These are phyloP conservation scores for Beauveria asiatica DNA, from an alignment of 2,329 filamentous ascomycete species.

Conservation along the genomic window DNA sequence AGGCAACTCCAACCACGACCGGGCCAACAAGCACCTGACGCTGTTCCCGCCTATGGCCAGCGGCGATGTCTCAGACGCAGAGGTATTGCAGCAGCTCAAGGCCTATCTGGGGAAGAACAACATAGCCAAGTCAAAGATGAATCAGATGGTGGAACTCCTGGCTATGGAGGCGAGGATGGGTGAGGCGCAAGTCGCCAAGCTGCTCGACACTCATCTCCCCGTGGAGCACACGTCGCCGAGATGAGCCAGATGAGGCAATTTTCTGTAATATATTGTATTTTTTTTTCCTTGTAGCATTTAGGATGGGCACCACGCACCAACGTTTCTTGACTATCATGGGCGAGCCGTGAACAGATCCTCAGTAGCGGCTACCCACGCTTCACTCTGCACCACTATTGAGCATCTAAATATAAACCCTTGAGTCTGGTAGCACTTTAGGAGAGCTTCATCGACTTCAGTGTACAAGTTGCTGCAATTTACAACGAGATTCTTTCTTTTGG, in stretches of 20 bases:
- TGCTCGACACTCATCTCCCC: slow-evolving; percentile 1
- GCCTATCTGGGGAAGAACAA: slow-evolving; percentile 15
- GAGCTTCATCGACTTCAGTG: no score
- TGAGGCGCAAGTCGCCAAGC: slow-evolving; percentile 14
- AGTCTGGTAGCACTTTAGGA: no score
- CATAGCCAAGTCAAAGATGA: slow-evolving; percentile 22
- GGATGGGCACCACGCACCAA: no score
- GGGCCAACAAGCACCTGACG: slow-evolving; percentile 29
- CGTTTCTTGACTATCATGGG: no score
- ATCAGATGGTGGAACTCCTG: slow-evolving; percentile 19
- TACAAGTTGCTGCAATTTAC: no score
- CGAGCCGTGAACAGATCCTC: no score
- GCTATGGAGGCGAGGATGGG: slow-evolving; percentile 23
- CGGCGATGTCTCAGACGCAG: slow-evolving; percentile 18
- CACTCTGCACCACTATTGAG: no score
- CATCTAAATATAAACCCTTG: no score
- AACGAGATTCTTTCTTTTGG: no score
- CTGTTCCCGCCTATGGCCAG: slow-evolving; percentile 42
- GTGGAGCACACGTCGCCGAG: not conserved
- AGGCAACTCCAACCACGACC: slow-evolving; percentile 18
- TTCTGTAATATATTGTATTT: slow-evolving; percentile 1
- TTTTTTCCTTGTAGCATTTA: not conserved
- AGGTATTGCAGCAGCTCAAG: slow-evolving; percentile 16
- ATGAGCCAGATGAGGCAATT: no score
- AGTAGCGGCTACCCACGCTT: no score